Conservation (phyloP, 1,284 basidiomycete species). For the Meripilus lineatus region DNA sequence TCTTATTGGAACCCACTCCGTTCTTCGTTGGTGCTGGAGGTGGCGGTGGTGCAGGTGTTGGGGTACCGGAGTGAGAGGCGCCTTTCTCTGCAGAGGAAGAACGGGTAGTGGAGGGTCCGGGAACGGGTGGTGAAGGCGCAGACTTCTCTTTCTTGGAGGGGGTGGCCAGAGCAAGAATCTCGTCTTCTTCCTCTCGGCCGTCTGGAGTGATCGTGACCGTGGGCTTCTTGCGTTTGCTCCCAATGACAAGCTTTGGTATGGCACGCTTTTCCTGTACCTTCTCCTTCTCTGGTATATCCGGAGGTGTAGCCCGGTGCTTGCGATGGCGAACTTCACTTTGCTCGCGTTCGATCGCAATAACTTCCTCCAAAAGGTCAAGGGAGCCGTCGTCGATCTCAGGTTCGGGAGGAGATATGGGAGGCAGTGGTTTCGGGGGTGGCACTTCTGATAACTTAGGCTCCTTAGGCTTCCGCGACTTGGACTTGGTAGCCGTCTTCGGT, state of each 20-base stretch:
- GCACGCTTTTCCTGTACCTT: slow-evolving; percentile 14
- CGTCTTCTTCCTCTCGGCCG: slow-evolving; percentile 44
- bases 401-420: neutral
- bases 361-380: slow-evolving; percentile 73
- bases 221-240: slow-evolving; percentile 53
- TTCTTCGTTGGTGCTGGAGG: slow-evolving; percentile 10
- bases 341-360: slow-evolving; percentile 73
- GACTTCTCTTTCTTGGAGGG: slow-evolving; percentile 59
- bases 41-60: slow-evolving; percentile 11
- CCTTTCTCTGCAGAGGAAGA: slow-evolving; percentile 7
- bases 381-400: slow-evolving; percentile 68
- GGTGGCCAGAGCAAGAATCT: slow-evolving; percentile 53
- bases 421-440: slow-evolving; percentile 32
- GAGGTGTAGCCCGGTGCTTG: neutral
- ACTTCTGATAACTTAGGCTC: slow-evolving; percentile 37
- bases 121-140: slow-evolving; percentile 20
- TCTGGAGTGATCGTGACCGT: slow-evolving; percentile 19
- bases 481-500: slow-evolving; percentile 24
- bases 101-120: slow-evolving; percentile 18
- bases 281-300: slow-evolving; percentile 10
- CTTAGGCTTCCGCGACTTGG: slow-evolving; percentile 44
- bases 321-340: slow-evolving; percentile 37
- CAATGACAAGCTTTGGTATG: slow-evolving; percentile 26
- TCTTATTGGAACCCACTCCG: slow-evolving; percentile 10
- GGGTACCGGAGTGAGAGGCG: too few species aligned